Conservation (phyloP, 73 alveolate genomes). For the Durusdinium trenchii region DNA sequence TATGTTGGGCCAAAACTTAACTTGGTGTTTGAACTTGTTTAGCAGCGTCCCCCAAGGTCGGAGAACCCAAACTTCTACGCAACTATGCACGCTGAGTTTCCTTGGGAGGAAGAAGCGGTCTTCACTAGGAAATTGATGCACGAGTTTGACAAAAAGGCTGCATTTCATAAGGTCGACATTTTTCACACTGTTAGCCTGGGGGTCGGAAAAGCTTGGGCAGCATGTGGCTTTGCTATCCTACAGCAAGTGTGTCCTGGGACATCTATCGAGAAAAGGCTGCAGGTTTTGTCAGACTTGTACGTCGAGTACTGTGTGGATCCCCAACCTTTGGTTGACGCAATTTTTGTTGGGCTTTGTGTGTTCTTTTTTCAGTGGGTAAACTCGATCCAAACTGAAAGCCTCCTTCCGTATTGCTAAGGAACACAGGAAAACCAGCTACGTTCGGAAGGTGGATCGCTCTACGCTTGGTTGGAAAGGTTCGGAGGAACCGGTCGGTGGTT, state of each 20-base stretch:
- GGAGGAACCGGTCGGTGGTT: neutral
- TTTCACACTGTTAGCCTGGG: constrained; percentile 53
- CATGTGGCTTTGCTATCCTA: neutral
- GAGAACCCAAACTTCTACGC: neutral
- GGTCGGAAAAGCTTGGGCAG: neutral
- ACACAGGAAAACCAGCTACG: constrained; percentile 12
- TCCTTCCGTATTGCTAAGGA: neutral
- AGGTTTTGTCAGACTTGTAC: neutral
- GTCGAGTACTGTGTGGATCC: constrained; percentile 11
- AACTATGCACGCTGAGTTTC: neutral
- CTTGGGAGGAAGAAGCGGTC: constrained; percentile 31
- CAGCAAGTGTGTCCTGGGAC: neutral
- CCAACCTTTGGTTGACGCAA: too few relatives aligned
- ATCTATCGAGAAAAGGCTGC: neutral
- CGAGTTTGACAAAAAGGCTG: neutral
- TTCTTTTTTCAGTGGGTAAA: neutral
- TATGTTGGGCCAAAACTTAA: neutral
- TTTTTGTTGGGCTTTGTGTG: neutral
- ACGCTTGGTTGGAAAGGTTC: neutral
- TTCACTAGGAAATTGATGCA: constrained; percentile 10
- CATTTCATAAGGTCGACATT: constrained; percentile 5
- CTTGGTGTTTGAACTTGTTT: neutral
- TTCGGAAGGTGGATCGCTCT: constrained; percentile 10
- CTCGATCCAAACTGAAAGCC: neutral
- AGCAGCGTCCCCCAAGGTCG: neutral